Percentiles rank a stretch among this genome's conserved stretches.
Evolutionary conservation across 768 basidiomycete species (phyloP).

Genomic region (Amanita subjunquillea): DNA sequence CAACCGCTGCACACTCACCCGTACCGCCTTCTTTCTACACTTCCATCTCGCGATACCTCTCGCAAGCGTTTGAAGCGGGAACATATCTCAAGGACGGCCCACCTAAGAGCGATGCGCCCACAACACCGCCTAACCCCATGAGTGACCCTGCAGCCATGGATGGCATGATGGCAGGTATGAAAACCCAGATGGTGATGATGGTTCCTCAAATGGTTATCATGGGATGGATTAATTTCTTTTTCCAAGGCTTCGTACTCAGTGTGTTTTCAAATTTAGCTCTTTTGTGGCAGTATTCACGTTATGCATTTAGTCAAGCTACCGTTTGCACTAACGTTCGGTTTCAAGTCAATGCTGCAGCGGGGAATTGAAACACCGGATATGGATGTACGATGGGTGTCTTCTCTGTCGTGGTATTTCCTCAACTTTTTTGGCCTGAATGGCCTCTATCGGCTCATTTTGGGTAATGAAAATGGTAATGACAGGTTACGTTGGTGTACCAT

Average conservation of each 20-base stretch:
- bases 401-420: constrained; percentile 97
- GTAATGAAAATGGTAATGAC: constrained; percentile 68
- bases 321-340: constrained; percentile 92
- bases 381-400: constrained; percentile 99
- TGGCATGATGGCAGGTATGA: constrained; percentile 97
- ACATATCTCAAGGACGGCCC: constrained; percentile 82
- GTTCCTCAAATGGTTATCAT: constrained; percentile 97
- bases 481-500: not conserved
- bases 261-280: constrained; percentile 24
- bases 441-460: constrained; percentile 87
- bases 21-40: constrained; percentile 65
- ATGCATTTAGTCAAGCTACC: constrained; percentile 73
- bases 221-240: constrained; percentile 99
- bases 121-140: constrained; percentile 69
- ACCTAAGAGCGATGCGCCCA: constrained; percentile 49
- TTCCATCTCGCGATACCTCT: constrained; percentile 66
- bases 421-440: constrained; percentile 98
- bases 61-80: constrained; percentile 62
- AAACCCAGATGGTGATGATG: constrained; percentile 99
- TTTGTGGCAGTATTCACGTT: not conserved
- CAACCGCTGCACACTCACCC: constrained; percentile 73
- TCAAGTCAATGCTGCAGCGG: constrained; percentile 96
- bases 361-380: constrained; percentile 93
- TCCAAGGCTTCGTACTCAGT: constrained; percentile 98
- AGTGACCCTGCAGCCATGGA: constrained; percentile 91